phyloP scores from a whole-genome alignment of 1,139 yeast species.

The Suhomyces chickasaworum region DNA sequence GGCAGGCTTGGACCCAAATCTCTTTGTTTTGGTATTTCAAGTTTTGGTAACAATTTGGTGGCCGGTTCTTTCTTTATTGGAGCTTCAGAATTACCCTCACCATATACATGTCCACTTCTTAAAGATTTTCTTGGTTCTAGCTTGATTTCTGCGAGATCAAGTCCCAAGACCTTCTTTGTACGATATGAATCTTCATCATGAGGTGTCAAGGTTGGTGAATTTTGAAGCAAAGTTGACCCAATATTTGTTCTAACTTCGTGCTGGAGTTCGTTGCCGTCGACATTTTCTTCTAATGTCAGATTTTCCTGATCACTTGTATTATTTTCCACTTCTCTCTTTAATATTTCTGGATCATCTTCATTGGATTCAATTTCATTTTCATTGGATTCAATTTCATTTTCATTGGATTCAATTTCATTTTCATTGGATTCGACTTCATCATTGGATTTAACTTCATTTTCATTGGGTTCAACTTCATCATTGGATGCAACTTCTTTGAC shows the following conservation, averaged over 20 bases:
- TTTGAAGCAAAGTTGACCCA: not conserved
- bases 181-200: conserved; percentile 5
- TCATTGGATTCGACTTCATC: not conserved
- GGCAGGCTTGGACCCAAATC: conserved; percentile 11
- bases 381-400: not conserved
- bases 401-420: not conserved
- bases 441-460: not conserved
- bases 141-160: conserved; percentile 14
- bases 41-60: conserved; percentile 3
- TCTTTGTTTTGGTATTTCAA: conserved; percentile 14
- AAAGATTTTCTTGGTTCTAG: conserved; percentile 15
- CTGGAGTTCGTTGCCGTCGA: too few relatives aligned
- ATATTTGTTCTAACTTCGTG: not conserved
- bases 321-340: too few relatives aligned
- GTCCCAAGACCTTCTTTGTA: conserved; percentile 15
- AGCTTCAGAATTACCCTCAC: conserved; percentile 1
- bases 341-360: too few relatives aligned
- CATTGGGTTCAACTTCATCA: not conserved
- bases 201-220: not conserved
- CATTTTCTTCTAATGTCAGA: too few relatives aligned
- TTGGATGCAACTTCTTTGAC: too few relatives aligned
- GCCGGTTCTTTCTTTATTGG: conserved; percentile 2
- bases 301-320: too few relatives aligned
- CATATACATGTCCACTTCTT: conserved; percentile 15
- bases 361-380: not conserved